Evolutionary conservation across 768 basidiomycete genomes (phyloP), one percentile per base, ranked within the genome.

Genomic region (Leucocoprinus leucothites): DNA sequence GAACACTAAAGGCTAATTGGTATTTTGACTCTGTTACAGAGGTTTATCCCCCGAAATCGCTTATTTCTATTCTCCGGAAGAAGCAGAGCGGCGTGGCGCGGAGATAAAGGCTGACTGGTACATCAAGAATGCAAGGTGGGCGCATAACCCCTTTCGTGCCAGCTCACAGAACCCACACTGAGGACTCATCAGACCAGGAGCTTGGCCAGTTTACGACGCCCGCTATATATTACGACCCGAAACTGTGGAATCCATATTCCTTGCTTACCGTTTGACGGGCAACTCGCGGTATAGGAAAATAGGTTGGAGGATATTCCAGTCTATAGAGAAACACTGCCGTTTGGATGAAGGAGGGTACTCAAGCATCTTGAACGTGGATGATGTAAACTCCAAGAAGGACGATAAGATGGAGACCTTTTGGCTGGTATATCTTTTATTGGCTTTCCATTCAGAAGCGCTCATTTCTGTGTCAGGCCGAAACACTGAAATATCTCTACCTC

Each of bases 381-480:
- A 82, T 58, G 74, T 86, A 13, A 82, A 85, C 0, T 84, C 76
- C 5, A 73, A 74, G 61, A 73, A 80, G 51, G 85, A 92, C 56
- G 93, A 98, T 67, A 89, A 88, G 66, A 98, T 98, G 95, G 95
- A 97, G 71, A 94, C 95, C 7, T 98, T 97, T 73, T 82, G 95
- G 72, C 74, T 98, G 76, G 92, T 93, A 58, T 26, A 84, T 42
- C 48, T 44, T 56, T 11, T n/a, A 19, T 22, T 21, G 19, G 9
- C 8, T 21, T 43, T 24, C 14, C 28, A n/a, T 9, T 53, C n/a
- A 22, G 22, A 18, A 26, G 19, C 18, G 11, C 48, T 55, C 38
- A 56, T 47, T n/a, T 5, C 31, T 51, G 25, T 44, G 48, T 34
- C 64, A 93, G 93, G 89, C 89, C 60, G 91, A 94, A 67, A 95